Percentiles rank a stretch among this genome's conserved stretches.
phyloP scores from a whole-genome alignment of 305 asterid genomes.

The Plantago lanceolata region DNA sequence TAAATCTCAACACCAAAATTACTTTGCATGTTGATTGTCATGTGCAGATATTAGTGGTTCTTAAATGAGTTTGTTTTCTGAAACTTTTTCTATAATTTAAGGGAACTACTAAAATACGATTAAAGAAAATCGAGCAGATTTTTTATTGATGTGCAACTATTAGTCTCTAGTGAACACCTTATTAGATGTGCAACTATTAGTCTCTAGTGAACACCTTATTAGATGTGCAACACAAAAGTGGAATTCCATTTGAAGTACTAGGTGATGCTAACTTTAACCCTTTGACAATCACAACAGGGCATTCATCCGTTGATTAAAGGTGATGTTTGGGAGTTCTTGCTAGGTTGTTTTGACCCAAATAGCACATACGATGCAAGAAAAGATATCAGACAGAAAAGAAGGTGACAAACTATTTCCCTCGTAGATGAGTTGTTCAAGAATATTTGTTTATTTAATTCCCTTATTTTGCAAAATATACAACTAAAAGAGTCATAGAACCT shows the following conservation, averaged over 20 bases:
- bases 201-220: neutral
- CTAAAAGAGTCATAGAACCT: conserved; percentile 5
- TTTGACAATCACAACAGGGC: conserved; percentile 50
- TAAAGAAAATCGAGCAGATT: no score
- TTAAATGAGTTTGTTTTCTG: neutral
- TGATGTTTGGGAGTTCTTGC: conserved; percentile 89
- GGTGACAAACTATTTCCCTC: conserved; percentile 43
- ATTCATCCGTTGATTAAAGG: conserved; percentile 91
- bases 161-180: neutral
- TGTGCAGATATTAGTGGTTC: neutral
- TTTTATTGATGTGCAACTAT: neutral
- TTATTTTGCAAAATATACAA: conserved; percentile 2
- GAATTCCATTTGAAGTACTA: conserved; percentile 12
- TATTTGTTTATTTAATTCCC: neutral
- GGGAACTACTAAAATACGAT: conserved; percentile 13
- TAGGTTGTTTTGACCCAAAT: conserved; percentile 90
- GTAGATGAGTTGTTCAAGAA: neutral
- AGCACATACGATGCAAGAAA: conserved; percentile 70
- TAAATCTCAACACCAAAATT: no score
- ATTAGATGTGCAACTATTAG: neutral
- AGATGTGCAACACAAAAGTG: conserved; percentile 13
- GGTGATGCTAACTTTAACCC: conserved; percentile 22
- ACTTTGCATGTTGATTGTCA: neutral
- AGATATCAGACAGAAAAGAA: conserved; percentile 56
- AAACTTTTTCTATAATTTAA: conserved; percentile 9